phyloP scores from a whole-genome alignment of 164 flowering plant genomes.

The Aristolochia contorta region DNA sequence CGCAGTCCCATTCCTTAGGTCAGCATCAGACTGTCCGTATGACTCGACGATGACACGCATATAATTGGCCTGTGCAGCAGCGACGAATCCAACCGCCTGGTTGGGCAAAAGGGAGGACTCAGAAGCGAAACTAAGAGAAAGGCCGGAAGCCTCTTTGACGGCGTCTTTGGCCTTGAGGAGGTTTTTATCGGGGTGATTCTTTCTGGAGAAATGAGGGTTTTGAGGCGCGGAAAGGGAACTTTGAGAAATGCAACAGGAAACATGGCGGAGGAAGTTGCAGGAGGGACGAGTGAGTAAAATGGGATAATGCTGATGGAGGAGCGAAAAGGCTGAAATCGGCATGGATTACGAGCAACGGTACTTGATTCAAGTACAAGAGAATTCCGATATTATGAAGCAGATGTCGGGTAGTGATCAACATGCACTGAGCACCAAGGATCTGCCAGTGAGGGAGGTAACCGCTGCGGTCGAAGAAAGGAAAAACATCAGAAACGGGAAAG shows the following conservation, averaged over 20 bases:
- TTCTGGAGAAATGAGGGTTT: conserved; percentile 25
- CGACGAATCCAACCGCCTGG: conserved; percentile 73
- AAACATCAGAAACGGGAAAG: no score
- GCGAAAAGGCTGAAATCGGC: conserved; percentile 31
- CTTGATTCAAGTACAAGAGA: no score
- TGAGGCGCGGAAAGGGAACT: conserved; percentile 24
- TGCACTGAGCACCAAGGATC: no score
- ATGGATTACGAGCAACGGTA: conserved; percentile 5
- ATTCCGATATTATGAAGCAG: no score
- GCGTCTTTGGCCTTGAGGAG: conserved; percentile 48
- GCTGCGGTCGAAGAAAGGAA: no score
- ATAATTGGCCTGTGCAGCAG: conserved; percentile 87
- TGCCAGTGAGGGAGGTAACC: no score
- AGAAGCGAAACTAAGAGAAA: conserved; percentile 33
- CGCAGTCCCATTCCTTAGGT: background rate
- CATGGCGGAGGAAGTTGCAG: conserved; percentile 16
- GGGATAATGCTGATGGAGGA: conserved; percentile 25
- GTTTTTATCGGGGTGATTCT: conserved; percentile 32
- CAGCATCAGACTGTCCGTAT: background rate
- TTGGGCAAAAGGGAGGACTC: conserved; percentile 28
- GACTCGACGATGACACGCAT: conserved; percentile 82
- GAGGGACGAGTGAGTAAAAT: conserved; percentile 6
- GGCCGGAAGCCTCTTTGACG: conserved; percentile 34
- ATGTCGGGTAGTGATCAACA: no score
- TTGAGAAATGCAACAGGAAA: conserved; percentile 12